A percentile compares a stretch with the other conserved stretches of the same genome.
phyloP scores from a whole-genome alignment of 2,329 filamentous ascomycete genomes.

The Teratosphaeria nubilosa region DNA sequence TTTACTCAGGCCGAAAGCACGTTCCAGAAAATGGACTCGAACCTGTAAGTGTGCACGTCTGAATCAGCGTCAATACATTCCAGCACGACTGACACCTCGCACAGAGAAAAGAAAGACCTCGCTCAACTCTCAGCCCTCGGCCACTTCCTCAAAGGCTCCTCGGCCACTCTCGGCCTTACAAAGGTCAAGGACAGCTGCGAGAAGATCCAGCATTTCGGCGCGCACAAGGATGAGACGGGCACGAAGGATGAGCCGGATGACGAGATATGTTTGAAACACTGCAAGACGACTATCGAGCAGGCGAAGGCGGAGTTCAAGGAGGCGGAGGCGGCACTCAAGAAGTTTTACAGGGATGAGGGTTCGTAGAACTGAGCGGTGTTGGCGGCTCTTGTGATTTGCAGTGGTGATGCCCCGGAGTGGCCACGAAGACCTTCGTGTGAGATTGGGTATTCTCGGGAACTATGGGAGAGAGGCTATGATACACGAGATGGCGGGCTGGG shows the following conservation, averaged over 20 bases:
- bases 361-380: background rate
- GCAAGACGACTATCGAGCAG: conserved; percentile 57
- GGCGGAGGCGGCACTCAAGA: conserved; percentile 58
- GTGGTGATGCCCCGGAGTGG: too few relatives aligned
- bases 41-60: conserved; percentile 51
- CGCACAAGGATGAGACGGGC: conserved; percentile 69
- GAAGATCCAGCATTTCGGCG: conserved; percentile 90
- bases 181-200: conserved; percentile 92
- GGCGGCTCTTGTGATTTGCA: too few relatives aligned
- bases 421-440: too few relatives aligned
- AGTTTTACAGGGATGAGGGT: conserved; percentile 48
- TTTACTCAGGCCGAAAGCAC: conserved; percentile 84
- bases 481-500: background rate
- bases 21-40: conserved; percentile 71
- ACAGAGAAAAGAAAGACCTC: conserved; percentile 59
- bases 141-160: conserved; percentile 96
- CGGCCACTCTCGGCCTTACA: conserved; percentile 79
- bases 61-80: background rate
- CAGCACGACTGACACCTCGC: background rate
- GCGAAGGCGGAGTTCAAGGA: conserved; percentile 70
- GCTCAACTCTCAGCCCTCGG: conserved; percentile 70
- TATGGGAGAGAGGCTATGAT: background rate
- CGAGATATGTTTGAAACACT: conserved; percentile 57
- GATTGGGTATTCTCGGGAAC: background rate
- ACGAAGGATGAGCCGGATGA: conserved; percentile 55